Base-by-base conservation (phyloP, 2,329 filamentous ascomycete genomes). In the Aphanoascus verrucosus region DNA sequence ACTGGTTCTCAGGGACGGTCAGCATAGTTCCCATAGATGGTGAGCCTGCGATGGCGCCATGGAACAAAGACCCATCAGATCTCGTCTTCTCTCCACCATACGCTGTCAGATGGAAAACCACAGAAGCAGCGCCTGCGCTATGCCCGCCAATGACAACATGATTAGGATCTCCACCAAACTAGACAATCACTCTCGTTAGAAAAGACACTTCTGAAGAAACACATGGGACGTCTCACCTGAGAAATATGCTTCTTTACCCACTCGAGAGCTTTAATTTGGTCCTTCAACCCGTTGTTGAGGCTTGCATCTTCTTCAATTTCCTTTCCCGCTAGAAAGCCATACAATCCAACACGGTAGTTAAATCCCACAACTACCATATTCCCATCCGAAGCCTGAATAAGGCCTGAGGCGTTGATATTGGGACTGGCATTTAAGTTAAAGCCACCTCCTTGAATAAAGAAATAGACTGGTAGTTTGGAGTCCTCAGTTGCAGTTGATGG, bases 331-430 rank as follows among this genome's bases (percentile, higher is more conserved):
- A 90, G 73, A 63, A 89, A 90, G 0, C 86, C 86, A 59, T 82
- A 88, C 0, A 79, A 77, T 0, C 85, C 85, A 9, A 90, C 84
- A 4, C 86, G 81, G 64, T 90, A 89, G 67, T 88, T 89, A 68
- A 87, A 77, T 8, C 76, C 83, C 1, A 90, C 83, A 0, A 88
- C 79, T 0, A 90, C 69, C 23, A 88, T 82, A 45, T 78, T 74
- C 54, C 77, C 69, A 37, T 75, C 72, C 15, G 79, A 78, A 0
- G 81, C 82, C 31, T 73, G 64, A 28, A 83, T 73, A n/a, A 89
- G 67, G 0, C 77, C 79, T 0, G 74, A 76, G 0, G 79, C 83
- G 58, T 87, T 79, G 59, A 78, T 74, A 56, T 83, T 77, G 1
- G 76, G 62, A 54, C 78, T 80, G 55, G 82, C 78, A 56, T 83